Conservation (phyloP, 2,329 filamentous ascomycete genomes). For the Venturia aucupariae region DNA sequence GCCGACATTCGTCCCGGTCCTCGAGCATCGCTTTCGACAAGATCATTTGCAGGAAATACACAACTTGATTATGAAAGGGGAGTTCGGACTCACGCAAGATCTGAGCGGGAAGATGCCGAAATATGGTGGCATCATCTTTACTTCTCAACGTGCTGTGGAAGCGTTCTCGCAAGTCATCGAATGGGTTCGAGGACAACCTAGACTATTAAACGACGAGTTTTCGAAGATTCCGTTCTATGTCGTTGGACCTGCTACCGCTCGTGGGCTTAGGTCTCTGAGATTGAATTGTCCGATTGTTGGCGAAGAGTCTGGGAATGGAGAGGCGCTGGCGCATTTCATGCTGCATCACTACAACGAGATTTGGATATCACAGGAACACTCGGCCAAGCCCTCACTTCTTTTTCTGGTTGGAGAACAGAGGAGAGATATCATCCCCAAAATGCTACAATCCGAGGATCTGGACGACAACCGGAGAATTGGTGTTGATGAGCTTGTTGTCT, state of each 20-base stretch:
- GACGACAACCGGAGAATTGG: slow-evolving; percentile 44
- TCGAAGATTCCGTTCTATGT: slow-evolving; percentile 54
- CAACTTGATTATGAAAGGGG: slow-evolving; percentile 37
- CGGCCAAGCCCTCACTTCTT: slow-evolving; percentile 53
- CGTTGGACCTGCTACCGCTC: slow-evolving; percentile 71
- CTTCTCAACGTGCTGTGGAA: slow-evolving; percentile 75
- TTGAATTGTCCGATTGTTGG: slow-evolving; percentile 57
- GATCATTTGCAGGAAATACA: slow-evolving; percentile 47
- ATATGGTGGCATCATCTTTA: slow-evolving; percentile 76
- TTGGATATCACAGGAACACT: slow-evolving; percentile 16
- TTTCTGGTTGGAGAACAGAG: slow-evolving; percentile 88
- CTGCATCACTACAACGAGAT: slow-evolving; percentile 59
- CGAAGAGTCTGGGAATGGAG: slow-evolving; percentile 75
- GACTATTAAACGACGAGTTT: slow-evolving; percentile 21
- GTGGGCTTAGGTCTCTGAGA: slow-evolving; percentile 53
- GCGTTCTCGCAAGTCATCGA: slow-evolving; percentile 55
- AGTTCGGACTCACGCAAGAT: slow-evolving; percentile 21
- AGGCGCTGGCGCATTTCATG: slow-evolving; percentile 68
- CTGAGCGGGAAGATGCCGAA: slow-evolving; percentile 22
- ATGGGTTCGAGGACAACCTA: slow-evolving; percentile 10
- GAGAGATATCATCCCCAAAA: slow-evolving; percentile 80
- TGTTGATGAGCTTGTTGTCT: slow-evolving; percentile 75
- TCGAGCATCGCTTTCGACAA: slow-evolving; percentile 60
- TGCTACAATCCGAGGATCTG: slow-evolving; percentile 53
- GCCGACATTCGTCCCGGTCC: slow-evolving; percentile 65